These are phyloP conservation scores for Paecilomyces variotii DNA, from an alignment of 2,329 filamentous ascomycete species.

Conservation along the genomic window DNA sequence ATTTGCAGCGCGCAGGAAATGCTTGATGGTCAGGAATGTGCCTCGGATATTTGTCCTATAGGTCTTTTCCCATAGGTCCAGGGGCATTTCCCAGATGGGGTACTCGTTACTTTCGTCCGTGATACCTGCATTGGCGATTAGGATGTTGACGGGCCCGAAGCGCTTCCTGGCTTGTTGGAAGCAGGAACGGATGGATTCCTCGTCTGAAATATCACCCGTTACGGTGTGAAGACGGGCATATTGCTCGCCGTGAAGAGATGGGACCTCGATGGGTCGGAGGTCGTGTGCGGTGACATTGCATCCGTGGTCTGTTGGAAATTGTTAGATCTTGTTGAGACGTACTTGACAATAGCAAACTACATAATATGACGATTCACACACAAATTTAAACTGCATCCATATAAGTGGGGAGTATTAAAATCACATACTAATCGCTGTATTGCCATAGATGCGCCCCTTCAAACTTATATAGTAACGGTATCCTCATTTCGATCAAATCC, in stretches of 20 bases:
- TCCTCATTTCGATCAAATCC: not conserved
- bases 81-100: conserved; percentile 46
- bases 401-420: too few species aligned
- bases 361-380: not conserved
- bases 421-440: too few species aligned
- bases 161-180: conserved; percentile 34
- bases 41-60: conserved; percentile 45
- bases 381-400: not conserved
- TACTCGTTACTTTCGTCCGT: conserved; percentile 42
- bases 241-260: conserved; percentile 16
- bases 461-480: too few species aligned
- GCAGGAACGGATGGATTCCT: conserved; percentile 36
- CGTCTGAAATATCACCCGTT: conserved; percentile 42
- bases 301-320: conserved; percentile 36
- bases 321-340: not conserved
- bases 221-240: conserved; percentile 33
- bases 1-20: conserved; percentile 42
- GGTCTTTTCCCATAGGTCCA: conserved; percentile 45
- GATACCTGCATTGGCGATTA: conserved; percentile 47
- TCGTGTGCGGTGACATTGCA: conserved; percentile 50
- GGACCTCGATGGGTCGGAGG: conserved; percentile 28
- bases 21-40: conserved; percentile 49
- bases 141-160: conserved; percentile 46
- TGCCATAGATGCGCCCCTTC: too few species aligned
- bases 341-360: not conserved